Conservation (phyloP, 1,139 yeast genomes). For the Yamadazyma pseudoaaseri region DNA sequence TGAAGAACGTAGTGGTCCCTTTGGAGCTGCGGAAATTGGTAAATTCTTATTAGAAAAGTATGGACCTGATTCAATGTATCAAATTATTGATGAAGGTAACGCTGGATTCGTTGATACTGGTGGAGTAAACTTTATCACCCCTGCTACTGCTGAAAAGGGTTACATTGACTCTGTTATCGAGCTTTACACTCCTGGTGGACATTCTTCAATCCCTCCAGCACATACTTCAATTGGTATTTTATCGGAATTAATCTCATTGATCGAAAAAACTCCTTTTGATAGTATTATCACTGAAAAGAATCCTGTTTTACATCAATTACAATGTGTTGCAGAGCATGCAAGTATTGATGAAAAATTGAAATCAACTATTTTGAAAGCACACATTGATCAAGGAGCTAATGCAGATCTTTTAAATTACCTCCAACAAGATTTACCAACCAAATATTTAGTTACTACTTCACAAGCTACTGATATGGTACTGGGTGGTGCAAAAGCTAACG, state of each 20-base stretch:
- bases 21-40: conserved; percentile 32
- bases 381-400: conserved; percentile 39
- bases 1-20: conserved; percentile 43
- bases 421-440: conserved; percentile 17
- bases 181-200: conserved; percentile 48
- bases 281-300: conserved; percentile 36
- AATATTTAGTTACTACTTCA: conserved; percentile 56
- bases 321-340: conserved; percentile 46
- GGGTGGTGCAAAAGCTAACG: conserved; percentile 74
- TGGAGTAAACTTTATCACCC: conserved; percentile 52
- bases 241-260: conserved; percentile 34
- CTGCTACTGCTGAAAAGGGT: conserved; percentile 54
- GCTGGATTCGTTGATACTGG: conserved; percentile 30
- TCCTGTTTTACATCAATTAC: conserved; percentile 40
- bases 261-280: conserved; percentile 36
- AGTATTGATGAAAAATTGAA: conserved; percentile 27
- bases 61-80: conserved; percentile 41
- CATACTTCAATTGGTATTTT: conserved; percentile 49
- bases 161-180: conserved; percentile 36
- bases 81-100: conserved; percentile 48
- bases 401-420: conserved; percentile 36
- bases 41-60: conserved; percentile 28
- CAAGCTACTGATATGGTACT: conserved; percentile 64
- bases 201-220: conserved; percentile 47
- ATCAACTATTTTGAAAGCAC: conserved; percentile 39